Percentiles rank a stretch among this genome's conserved stretches.
Evolutionary conservation across 139 green algal species (phyloP).

Genomic region (Chlamydomonas applanata): DNA sequence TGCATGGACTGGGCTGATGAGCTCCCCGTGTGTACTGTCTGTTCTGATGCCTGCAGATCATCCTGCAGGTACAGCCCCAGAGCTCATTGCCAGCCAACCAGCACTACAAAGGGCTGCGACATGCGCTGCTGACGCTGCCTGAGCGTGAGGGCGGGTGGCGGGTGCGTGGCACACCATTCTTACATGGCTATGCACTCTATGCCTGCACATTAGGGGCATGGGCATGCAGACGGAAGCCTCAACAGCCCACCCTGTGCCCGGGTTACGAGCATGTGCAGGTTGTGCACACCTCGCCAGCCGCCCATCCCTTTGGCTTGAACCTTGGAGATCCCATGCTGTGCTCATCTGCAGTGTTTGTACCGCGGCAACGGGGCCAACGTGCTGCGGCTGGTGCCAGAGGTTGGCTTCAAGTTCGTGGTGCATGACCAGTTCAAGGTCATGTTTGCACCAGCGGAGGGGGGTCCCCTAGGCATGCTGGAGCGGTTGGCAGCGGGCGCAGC

Average conservation of each 20-base stretch:
- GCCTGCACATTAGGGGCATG: not conserved
- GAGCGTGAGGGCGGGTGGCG: constrained; percentile 36
- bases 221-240: not conserved
- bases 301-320: not conserved
- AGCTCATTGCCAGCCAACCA: constrained; percentile 15
- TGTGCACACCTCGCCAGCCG: not conserved
- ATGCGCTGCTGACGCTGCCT: constrained; percentile 47
- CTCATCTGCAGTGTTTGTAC: constrained; percentile 38
- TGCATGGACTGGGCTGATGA: constrained; percentile 30
- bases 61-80: constrained; percentile 58
- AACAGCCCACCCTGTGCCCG: not conserved
- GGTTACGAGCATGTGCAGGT: not conserved
- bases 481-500: constrained; percentile 53
- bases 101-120: constrained; percentile 39
- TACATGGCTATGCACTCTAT: not conserved
- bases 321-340: not conserved
- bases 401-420: constrained; percentile 56
- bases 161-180: constrained; percentile 19
- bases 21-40: no score
- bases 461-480: constrained; percentile 41
- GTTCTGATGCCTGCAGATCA: constrained; percentile 38
- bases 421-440: constrained; percentile 55
- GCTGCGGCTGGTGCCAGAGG: constrained; percentile 52
- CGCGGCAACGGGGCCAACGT: constrained; percentile 70
- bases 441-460: constrained; percentile 54